Conservation (phyloP, 1,139 yeast species). For the Zygosaccharomyces sapae region DNA sequence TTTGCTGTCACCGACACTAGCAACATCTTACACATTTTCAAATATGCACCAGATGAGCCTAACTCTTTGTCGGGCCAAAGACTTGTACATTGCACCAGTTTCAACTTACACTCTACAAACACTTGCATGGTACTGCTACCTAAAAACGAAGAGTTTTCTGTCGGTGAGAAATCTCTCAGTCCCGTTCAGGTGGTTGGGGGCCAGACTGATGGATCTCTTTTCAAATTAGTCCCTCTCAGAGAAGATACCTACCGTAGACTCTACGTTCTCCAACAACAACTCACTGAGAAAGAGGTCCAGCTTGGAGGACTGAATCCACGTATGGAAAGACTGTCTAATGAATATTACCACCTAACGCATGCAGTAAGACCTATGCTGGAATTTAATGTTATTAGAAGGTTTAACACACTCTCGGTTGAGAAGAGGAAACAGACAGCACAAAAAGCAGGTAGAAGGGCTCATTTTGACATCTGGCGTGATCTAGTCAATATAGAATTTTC, state of each 20-base stretch:
- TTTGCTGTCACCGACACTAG: constrained; percentile 68
- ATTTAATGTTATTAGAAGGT: constrained; percentile 50
- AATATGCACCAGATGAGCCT: constrained; percentile 92
- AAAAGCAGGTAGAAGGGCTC: constrained; percentile 55
- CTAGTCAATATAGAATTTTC: constrained; percentile 49
- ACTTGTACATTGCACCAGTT: constrained; percentile 64
- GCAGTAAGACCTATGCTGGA: constrained; percentile 56
- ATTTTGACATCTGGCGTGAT: constrained; percentile 64
- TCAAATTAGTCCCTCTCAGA: constrained; percentile 64
- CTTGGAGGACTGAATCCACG: constrained; percentile 79
- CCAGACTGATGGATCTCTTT: constrained; percentile 74
- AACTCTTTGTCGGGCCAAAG: constrained; percentile 75
- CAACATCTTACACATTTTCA: constrained; percentile 64
- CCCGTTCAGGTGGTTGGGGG: constrained; percentile 62
- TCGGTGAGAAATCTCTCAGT: constrained; percentile 14
- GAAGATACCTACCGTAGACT: constrained; percentile 76
- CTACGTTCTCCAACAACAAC: constrained; percentile 82
- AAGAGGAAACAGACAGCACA: constrained; percentile 50
- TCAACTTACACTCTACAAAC: constrained; percentile 61
- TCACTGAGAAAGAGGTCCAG: constrained; percentile 60
- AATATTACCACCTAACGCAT: constrained; percentile 27
- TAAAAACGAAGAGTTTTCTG: constrained; percentile 35
- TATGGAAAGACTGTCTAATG: constrained; percentile 58
- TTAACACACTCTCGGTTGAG: constrained; percentile 53
- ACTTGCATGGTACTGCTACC: constrained; percentile 59